Evolutionary conservation across 306 rosid species (phyloP), one percentile per base, ranked within the genome.

Genomic region (Phaseolus lunatus): DNA sequence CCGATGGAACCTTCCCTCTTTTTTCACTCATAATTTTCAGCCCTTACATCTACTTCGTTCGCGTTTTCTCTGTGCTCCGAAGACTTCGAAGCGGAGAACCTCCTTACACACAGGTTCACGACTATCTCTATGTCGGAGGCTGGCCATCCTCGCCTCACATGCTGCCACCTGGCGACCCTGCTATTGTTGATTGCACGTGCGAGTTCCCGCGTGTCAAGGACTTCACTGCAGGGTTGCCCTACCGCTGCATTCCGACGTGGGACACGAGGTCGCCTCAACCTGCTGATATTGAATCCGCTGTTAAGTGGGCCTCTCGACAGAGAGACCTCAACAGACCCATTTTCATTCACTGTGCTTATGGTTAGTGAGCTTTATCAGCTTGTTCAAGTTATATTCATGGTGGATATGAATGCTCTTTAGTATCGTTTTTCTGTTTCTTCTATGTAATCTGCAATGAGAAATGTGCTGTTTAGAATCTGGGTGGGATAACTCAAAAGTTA

Each of bases 321-420:
- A 89, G 92, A 83, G 91, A 84, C 23, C 88, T 81, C 81, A 87
- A 88, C 3, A 87, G 67, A 58, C 96, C 97, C 3, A 84, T 95
- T 72, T 92, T 92, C 48, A 84, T 95, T 59, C 98, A 95, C 75
- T 92, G 98, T 69, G 98, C 98, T 35, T 90, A 92, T 69, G 97
- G 96, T 92, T 20, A 31, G 45, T 85, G 11, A 15, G 11, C 0
- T 20, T 4, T 57, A 1, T 24, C 24, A 10, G 5, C 18, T 24
- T 23, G 5, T 18, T 20, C 1, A 18, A 52, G 11, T 37, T 37
- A 8, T 8, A 37, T 37, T 37, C 43, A 1, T 37, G 47, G 15
- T 41, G 47, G 11, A 41, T 41, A 9, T 41, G 47, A 11, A 41
- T 41, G 48, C 15, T 2, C 14, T 54, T 54, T 20, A 20, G 15